Evolutionary conservation across 768 basidiomycete species (phyloP).

Genomic region (Dacryopinax primogenitus): DNA sequence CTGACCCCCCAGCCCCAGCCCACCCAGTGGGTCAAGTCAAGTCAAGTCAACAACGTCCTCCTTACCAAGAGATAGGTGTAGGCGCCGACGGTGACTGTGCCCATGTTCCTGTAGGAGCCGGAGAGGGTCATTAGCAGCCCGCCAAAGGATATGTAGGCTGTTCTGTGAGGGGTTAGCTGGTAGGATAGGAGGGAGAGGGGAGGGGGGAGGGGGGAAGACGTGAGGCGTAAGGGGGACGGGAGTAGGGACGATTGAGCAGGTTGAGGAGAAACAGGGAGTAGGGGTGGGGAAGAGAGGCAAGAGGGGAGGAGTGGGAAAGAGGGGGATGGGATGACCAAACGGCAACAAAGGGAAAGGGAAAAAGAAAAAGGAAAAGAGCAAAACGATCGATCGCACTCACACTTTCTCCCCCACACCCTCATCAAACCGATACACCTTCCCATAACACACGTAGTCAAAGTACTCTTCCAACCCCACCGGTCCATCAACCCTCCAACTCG

Average conservation of each 20-base stretch:
- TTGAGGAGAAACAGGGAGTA: neutral
- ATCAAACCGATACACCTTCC: conserved; percentile 98
- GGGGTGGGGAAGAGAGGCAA: neutral
- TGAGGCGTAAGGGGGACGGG: neutral
- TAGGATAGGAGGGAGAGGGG: conserved; percentile 14
- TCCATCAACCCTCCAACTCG: conserved; percentile 47
- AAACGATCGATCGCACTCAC: too few species aligned
- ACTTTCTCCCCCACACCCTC: conserved; percentile 70
- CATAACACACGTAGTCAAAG: conserved; percentile 99
- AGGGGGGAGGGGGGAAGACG: neutral
- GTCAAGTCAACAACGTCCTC: conserved; percentile 12
- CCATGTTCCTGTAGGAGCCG: conserved; percentile 84
- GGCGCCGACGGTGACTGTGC: conserved; percentile 83
- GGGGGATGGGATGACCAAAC: neutral
- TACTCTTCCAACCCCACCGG: conserved; percentile 50
- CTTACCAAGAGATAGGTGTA: conserved; percentile 82
- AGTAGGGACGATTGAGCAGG: neutral
- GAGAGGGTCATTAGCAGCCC: conserved; percentile 89
- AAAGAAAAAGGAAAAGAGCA: neutral
- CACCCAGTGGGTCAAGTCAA: neutral
- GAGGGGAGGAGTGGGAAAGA: neutral
- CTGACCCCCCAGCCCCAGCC: neutral
- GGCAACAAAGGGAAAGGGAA: conserved; percentile 11
- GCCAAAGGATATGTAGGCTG: conserved; percentile 92
- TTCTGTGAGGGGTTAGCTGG: conserved; percentile 44